phyloP scores from a whole-genome alignment of 1,284 basidiomycete genomes.

The Fomes fomentarius region DNA sequence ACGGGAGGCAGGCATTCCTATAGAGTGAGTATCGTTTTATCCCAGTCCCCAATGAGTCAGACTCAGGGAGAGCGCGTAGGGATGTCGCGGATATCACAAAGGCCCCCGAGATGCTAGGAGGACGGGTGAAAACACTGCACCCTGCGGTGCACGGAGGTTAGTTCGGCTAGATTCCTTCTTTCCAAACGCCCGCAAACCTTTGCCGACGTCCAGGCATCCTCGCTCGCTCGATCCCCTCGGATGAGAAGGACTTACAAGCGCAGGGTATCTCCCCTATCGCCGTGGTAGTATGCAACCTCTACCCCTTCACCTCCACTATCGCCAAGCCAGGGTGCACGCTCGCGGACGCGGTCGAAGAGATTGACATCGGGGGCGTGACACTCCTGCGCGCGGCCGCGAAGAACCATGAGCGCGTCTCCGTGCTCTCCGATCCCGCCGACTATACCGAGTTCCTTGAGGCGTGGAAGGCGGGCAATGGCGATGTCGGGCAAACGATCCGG shows the following conservation, averaged over 20 bases:
- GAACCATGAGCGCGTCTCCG: constrained; percentile 93
- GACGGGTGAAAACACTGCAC: constrained; percentile 98
- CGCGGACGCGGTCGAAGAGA: constrained; percentile 94
- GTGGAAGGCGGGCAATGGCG: constrained; percentile 69
- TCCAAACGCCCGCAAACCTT: background rate
- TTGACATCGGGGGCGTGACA: constrained; percentile 99
- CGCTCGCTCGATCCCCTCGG: constrained; percentile 85
- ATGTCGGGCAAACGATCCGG: constrained; percentile 73
- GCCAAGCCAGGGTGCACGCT: constrained; percentile 88
- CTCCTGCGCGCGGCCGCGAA: constrained; percentile 98
- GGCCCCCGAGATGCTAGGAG: constrained; percentile 99
- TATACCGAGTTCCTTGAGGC: constrained; percentile 84
- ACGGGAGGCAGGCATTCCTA: constrained; percentile 89
- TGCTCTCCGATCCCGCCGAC: constrained; percentile 94
- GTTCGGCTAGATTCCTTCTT: constrained; percentile 17
- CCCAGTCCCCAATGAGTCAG: background rate
- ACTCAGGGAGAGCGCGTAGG: constrained; percentile 43
- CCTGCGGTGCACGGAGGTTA: constrained; percentile 97
- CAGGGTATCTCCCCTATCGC: constrained; percentile 90
- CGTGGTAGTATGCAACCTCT: constrained; percentile 98
- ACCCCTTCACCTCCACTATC: constrained; percentile 95
- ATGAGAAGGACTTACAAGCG: constrained; percentile 79
- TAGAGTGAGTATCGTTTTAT: constrained; percentile 65
- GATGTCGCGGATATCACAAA: constrained; percentile 99
- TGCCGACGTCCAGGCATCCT: constrained; percentile 74